Evolutionary conservation across 306 rosid genomes (phyloP), one percentile per base, ranked within the genome.

Genomic region (Glycine tomentella): DNA sequence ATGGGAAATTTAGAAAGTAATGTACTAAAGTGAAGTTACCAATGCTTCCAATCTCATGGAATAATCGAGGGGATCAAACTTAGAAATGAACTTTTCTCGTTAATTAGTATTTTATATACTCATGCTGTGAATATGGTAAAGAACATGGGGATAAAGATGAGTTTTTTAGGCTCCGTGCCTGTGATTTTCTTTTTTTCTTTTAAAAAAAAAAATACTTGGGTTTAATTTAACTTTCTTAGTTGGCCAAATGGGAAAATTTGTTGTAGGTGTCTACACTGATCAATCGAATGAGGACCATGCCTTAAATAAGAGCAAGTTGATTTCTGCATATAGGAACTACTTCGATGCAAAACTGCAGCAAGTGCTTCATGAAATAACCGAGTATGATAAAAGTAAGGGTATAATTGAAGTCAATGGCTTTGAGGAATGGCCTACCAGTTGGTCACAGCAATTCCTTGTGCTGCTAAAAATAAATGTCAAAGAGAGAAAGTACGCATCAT

Each of bases 401-500:
- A 67, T 15, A 36, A 36, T 36, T 36, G 83, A 82, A 5, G 85
- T 81, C 42, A 86, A 16, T 61, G 78, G 59, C 3, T 78, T 57
- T 58, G 84, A 61, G 3, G 81, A 65, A 20, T 91, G 95, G 92
- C 71, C 89, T 4, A 83, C 90, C 9, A 78, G 78, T 50, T 91
- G 95, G 95, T 75, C 81, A 65, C 91, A 91, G 50, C 92, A 91
- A 52, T 87, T 89, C n/a, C 20, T 40, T 16, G 89, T 89, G 34
- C 84, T 89, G 17, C 70, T 88, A 5, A 87, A 72, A 57, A 86
- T 90, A 86, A 86, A 90, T 68, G 25, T 91, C 44, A 87, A 85
- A 49, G 91, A 91, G 80, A 86, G 90, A 58, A 88, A 49, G 65
- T 55, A 85, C 20, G 79, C 80, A 25, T 72, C 89, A 17, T 89